phyloP scores from a whole-genome alignment of 148 eudicot species.

The Mesembryanthemum crystallinum region DNA sequence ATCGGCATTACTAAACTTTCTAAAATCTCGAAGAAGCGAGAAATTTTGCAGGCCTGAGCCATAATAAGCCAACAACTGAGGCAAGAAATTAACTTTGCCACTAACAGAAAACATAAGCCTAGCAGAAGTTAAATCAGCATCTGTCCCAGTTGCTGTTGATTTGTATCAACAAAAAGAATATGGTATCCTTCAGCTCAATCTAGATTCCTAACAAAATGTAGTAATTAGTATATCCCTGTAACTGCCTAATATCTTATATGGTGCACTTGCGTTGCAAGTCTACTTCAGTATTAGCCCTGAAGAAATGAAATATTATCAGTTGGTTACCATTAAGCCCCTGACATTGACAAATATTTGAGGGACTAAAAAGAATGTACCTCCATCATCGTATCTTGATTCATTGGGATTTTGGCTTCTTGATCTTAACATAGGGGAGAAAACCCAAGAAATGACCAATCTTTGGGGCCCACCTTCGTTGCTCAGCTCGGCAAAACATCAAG shows the following conservation, averaged over 20 bases:
- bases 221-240: not conserved
- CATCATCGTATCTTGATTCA: constrained; percentile 22
- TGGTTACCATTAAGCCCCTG: not conserved
- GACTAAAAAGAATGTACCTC: not conserved
- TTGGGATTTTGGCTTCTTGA: constrained; percentile 54
- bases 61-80: not conserved
- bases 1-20: too few species aligned
- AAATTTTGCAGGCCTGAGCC: not conserved
- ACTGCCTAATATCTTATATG: not conserved
- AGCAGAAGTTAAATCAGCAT: not conserved
- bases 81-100: not conserved
- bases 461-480: constrained; percentile 64
- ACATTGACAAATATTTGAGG: not conserved
- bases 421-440: constrained; percentile 73
- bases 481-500: constrained; percentile 83
- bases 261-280: not conserved
- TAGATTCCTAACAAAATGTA: not conserved
- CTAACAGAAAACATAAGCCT: not conserved
- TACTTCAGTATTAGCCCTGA: not conserved
- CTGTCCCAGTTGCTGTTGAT: not conserved
- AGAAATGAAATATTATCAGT: not conserved
- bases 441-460: constrained; percentile 49
- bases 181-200: not conserved
- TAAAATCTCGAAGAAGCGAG: not conserved
- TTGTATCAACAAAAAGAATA: constrained; percentile 1